Conservation (phyloP, 352 stramenopile species). For the Phytophthora pini region DNA sequence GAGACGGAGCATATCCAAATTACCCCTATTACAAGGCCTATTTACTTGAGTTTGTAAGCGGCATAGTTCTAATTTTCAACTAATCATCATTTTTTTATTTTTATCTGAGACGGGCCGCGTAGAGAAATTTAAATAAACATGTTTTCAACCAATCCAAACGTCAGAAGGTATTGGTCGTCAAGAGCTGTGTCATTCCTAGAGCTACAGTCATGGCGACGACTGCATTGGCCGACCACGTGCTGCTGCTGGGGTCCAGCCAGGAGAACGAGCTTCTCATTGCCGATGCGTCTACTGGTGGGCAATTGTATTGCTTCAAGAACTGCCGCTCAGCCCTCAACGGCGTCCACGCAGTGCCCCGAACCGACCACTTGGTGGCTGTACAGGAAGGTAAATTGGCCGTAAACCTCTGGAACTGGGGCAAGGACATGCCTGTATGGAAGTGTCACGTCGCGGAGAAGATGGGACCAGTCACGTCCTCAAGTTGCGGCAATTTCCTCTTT, state of each 20-base stretch:
- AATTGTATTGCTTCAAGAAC: constrained; percentile 84
- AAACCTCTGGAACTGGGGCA: constrained; percentile 70
- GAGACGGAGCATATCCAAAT: too few relatives aligned
- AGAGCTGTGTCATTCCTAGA: constrained; percentile 13
- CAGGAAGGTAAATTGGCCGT: constrained; percentile 74
- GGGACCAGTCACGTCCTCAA: constrained; percentile 58
- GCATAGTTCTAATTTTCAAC: too few relatives aligned
- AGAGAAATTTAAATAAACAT: too few relatives aligned
- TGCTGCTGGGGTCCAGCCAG: constrained; percentile 71
- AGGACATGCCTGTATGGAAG: constrained; percentile 76
- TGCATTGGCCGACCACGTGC: constrained; percentile 62
- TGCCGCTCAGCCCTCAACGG: constrained; percentile 55
- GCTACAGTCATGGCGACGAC: constrained; percentile 46
- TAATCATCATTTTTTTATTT: too few relatives aligned
- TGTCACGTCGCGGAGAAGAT: constrained; percentile 83
- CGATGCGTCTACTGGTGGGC: constrained; percentile 61
- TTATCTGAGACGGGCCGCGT: too few relatives aligned
- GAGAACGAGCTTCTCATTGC: constrained; percentile 72
- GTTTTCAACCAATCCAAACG: constrained; percentile 23
- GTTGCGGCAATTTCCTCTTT: constrained; percentile 79
- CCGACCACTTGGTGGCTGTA: constrained; percentile 69
- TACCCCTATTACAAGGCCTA: too few relatives aligned
- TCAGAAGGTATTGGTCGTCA: constrained; percentile 28
- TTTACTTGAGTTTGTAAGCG: too few relatives aligned
- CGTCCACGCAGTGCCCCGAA: constrained; percentile 64